phyloP scores from a whole-genome alignment of 495 filamentous ascomycete species.

The Lentithecium fluviatile region DNA sequence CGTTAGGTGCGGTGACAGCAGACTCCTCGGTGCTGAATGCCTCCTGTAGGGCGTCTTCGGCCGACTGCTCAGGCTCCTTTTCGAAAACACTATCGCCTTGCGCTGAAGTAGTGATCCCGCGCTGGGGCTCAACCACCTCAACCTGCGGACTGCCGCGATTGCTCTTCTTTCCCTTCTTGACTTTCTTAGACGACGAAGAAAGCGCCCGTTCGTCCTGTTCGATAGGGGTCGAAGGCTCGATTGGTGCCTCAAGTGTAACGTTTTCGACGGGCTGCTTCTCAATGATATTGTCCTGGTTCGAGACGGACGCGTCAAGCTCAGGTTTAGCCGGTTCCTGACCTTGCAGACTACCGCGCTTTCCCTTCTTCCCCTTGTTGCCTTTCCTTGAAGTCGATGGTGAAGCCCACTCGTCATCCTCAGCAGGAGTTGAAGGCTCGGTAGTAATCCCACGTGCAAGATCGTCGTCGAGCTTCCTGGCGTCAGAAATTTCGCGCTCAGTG shows the following conservation, averaged over 20 bases:
- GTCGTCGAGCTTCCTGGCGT: not conserved
- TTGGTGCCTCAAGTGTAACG: not conserved
- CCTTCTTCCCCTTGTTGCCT: slow-evolving; percentile 45
- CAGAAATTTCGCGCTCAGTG: too few species aligned
- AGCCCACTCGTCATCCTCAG: slow-evolving; percentile 9
- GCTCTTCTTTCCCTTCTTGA: slow-evolving; percentile 41
- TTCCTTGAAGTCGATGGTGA: slow-evolving; percentile 29
- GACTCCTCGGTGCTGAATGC: not conserved
- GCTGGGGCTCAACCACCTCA: slow-evolving; percentile 1
- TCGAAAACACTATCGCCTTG: not conserved
- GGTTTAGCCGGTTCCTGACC: too few species aligned
- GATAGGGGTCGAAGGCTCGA: not conserved
- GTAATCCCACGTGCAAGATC: not conserved
- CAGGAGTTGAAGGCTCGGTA: not conserved
- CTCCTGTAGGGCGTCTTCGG: not conserved
- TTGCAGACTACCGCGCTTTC: slow-evolving; percentile 26
- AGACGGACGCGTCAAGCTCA: too few species aligned
- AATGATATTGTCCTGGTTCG: too few species aligned
- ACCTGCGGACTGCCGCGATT: slow-evolving; percentile 21
- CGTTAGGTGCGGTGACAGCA: not conserved
- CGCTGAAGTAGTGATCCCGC: not conserved
- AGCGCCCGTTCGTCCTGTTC: slow-evolving; percentile 5
- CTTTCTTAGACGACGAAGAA: slow-evolving; percentile 31
- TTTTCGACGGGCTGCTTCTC: too few species aligned
- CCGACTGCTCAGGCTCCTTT: not conserved